Base-by-base conservation (phyloP, 1,139 yeast species). In the Hemisphaericaspora lyxosophila region DNA sequence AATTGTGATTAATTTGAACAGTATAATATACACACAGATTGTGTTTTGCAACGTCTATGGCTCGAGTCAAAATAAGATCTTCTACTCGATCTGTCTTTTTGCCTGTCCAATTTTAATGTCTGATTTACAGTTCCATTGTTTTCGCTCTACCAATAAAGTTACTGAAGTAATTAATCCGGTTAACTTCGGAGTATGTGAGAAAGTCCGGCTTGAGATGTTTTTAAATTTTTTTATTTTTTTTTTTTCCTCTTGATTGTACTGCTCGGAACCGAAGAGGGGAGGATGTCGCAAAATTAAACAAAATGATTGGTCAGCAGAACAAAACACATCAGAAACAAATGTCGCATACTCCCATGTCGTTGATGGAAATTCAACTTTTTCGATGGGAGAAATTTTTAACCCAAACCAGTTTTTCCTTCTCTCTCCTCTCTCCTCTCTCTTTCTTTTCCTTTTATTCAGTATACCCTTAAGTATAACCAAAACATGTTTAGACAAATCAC, bases 401-500 rank as follows among this genome's bases (percentile, higher is more conserved):
- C 23, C 26, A 24, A 11, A 11, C 12, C 26, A 24, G 6, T 24
- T 24, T 24, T 24, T 13, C 3, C n/a, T 17, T 18, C 12, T n/a
- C n/a, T 17, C 9, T n/a, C 18, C 5, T n/a, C 4, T 28, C 18
- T 28, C 23, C 11, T 18, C 12, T 18, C 7, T 11, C n/a, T 12
- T 17, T 18, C 17, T 12, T 17, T 14, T 16, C 15, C 5, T 28
- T 11, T n/a, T 7, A 14, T 8, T 11, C 19, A 28, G 12, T 17
- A 8, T 11, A 18, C 23, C 22, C 23, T 15, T 15, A 24, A n/a
- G n/a, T 12, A 29, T 26, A 15, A 20, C 27, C 34, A 43, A 31
- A 17, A 20, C 11, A 71, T 71, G 77, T 68, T 71, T 52, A 70
- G 70, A 66, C 73, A 66, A 61, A 54, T 70, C 50, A 53, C 67